Conservation (phyloP, 768 basidiomycete genomes). For the Mycena capillaripes region DNA sequence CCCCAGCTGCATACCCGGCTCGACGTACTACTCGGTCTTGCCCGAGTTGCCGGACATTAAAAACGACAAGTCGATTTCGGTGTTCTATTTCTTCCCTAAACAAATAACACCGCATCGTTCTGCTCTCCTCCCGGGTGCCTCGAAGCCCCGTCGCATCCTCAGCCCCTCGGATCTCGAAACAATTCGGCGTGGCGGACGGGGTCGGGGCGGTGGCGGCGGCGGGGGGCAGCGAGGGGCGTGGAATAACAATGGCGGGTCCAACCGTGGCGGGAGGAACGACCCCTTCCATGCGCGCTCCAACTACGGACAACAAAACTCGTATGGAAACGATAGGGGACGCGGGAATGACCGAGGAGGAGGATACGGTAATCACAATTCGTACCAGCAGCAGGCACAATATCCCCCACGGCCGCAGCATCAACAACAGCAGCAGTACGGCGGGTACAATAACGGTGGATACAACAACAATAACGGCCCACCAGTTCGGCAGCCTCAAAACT, state of each 20-base stretch:
- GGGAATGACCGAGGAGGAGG: constrained; percentile 47
- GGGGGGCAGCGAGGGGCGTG: constrained; percentile 55
- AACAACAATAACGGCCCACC: constrained; percentile 37
- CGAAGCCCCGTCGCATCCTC: constrained; percentile 70
- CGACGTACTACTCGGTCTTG: constrained; percentile 88
- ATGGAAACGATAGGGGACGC: constrained; percentile 45
- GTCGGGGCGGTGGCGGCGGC: constrained; percentile 60
- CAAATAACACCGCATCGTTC: constrained; percentile 91
- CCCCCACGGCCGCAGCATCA: constrained; percentile 46
- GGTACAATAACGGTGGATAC: constrained; percentile 44
- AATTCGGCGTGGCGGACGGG: constrained; percentile 67
- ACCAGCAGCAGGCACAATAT: constrained; percentile 46
- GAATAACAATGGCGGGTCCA: constrained; percentile 46
- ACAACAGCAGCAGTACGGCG: constrained; percentile 51
- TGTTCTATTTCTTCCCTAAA: constrained; percentile 89
- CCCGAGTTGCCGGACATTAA: constrained; percentile 78
- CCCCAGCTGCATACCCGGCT: constrained; percentile 91
- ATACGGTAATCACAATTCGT: constrained; percentile 47
- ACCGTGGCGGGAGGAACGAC: constrained; percentile 56
- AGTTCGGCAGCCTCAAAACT: constrained; percentile 36
- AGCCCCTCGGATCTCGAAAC: constrained; percentile 79
- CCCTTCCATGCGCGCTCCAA: constrained; percentile 62
- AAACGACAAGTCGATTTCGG: constrained; percentile 90
- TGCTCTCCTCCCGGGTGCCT: constrained; percentile 81
- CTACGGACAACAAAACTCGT: constrained; percentile 48